Base-by-base conservation (phyloP, 225 moss, liverwort and hornwort species). In the Pseudisothecium myosuroides region DNA sequence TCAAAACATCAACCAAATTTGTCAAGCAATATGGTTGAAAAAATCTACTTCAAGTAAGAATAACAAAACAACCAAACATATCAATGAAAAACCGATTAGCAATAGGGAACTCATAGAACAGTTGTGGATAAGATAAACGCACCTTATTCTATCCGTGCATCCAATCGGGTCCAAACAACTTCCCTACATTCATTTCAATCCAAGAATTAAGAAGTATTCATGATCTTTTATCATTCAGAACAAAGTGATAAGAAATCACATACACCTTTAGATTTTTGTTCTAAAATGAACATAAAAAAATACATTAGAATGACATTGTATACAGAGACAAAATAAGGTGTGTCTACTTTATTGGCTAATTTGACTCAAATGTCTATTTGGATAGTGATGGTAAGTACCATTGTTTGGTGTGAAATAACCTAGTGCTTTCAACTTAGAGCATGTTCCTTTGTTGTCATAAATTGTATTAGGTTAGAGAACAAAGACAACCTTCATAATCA, bases 271-370 rank as follows among this genome's bases (percentile, higher is more conserved):
- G 19, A 49, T 49, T 49, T 12, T 75, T 49, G 7, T 49, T 31
- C 19, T 75, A 31, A 74, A 75, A 19, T 49, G 19, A 31, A 31
- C 1, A 75, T 4, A 18, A 6, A 75, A 75, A 0, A 19, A 1
- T 31, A 31, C 12, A 19, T 72, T 10, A 43, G 5, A 28, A 49
- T 0, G 0, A 47, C 1, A 0, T 73, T 45, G 5, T 0, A 0
- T 4, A 73, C 0, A 0, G 4, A 28, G 10, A 73, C 4, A 73
- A 1, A 73, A 45, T 45, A 45, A 45, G 17, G 29, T 45, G 4
- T 1, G 2, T 28, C 16, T 72, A 73, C 10, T 6, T 45, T 45
- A 45, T 22, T 68, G 3, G 4, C 0, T 23, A 1, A 68, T 68
- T 69, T 39, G 24, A 14, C 14, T 47, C 73, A 74, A 28, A 29